These are phyloP conservation scores for Penicillium griseofulvum DNA, from an alignment of 2,329 filamentous ascomycete genomes.

Conservation along the genomic window DNA sequence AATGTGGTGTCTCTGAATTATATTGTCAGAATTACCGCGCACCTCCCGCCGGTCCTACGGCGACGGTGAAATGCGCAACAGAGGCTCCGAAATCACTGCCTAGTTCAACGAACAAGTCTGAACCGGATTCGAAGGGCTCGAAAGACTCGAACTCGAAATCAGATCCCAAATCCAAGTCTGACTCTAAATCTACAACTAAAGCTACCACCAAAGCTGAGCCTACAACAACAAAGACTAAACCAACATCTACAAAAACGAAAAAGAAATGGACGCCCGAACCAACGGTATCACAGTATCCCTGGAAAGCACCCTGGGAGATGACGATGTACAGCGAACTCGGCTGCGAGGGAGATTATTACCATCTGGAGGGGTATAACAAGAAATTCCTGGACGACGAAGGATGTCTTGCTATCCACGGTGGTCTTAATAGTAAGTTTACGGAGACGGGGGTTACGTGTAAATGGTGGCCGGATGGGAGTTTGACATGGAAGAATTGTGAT, in stretches of 20 bases:
- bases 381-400: neutral
- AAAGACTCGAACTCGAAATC: neutral
- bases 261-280: neutral
- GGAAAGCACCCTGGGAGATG: neutral
- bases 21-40: neutral
- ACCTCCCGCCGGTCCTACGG: neutral
- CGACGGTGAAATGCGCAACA: conserved; percentile 1
- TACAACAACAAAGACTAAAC: neutral
- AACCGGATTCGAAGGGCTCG: no score
- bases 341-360: conserved; percentile 4
- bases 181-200: neutral
- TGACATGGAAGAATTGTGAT: conserved; percentile 9
- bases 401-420: conserved; percentile 5
- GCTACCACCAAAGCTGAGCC: neutral
- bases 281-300: neutral
- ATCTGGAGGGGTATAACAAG: neutral
- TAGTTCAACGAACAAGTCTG: neutral
- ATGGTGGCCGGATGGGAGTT: conserved; percentile 2
- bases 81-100: neutral
- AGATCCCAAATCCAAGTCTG: neutral
- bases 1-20: neutral
- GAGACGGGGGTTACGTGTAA: conserved; percentile 2
- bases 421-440: neutral
- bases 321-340: neutral
- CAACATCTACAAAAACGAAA: neutral